Percentiles rank a stretch among this genome's conserved stretches.
phyloP scores from a whole-genome alignment of 257 asterid genomes.

The Buddleja alternifolia region DNA sequence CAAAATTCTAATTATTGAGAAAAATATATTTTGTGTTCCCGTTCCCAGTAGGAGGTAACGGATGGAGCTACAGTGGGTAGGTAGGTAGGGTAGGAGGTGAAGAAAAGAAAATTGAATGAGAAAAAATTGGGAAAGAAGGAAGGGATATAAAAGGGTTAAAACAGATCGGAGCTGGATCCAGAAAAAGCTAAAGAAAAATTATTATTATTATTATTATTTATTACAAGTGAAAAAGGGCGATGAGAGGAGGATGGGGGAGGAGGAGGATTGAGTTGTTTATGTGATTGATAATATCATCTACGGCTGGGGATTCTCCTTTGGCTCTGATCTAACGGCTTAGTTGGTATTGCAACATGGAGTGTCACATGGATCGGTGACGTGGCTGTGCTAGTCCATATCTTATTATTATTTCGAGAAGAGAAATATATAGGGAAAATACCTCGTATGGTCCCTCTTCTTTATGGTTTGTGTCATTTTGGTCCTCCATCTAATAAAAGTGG shows the following conservation, averaged over 20 bases:
- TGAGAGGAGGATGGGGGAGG: too few relatives aligned
- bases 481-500: too few relatives aligned
- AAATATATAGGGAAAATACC: too few relatives aligned
- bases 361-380: slow-evolving; percentile 52
- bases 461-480: too few relatives aligned
- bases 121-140: slow-evolving; percentile 1
- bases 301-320: slow-evolving; percentile 48
- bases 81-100: neutral
- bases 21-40: neutral
- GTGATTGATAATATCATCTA: slow-evolving; percentile 46
- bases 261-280: slow-evolving; percentile 24
- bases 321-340: slow-evolving; percentile 38
- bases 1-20: neutral
- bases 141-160: slow-evolving; percentile 59
- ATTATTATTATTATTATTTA: neutral
- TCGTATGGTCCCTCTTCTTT: too few relatives aligned
- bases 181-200: neutral
- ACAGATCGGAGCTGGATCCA: slow-evolving; percentile 41
- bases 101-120: slow-evolving; percentile 27
- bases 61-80: slow-evolving; percentile 19
- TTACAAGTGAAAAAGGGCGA: neutral
- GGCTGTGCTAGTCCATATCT: slow-evolving; percentile 39
- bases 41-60: neutral
- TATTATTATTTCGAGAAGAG: too few relatives aligned
- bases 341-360: rapidly evolving